These are phyloP conservation scores for Leccinum imitatum DNA, from an alignment of 768 basidiomycete genomes.

Conservation along the genomic window DNA sequence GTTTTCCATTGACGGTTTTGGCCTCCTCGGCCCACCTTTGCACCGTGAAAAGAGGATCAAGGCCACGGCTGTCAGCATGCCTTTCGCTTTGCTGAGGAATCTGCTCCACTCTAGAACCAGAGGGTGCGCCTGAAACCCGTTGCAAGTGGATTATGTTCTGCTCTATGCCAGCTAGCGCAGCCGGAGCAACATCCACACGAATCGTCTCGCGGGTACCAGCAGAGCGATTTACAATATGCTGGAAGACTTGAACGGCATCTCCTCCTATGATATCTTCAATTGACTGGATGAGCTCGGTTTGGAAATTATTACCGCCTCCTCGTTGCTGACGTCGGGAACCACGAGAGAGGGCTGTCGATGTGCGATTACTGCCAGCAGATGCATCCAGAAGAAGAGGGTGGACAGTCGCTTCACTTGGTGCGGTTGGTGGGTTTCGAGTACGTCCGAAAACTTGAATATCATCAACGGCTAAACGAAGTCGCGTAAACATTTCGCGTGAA, in stretches of 20 bases:
- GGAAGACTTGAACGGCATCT: conserved; percentile 79
- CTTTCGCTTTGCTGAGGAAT: conserved; percentile 45
- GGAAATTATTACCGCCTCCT: conserved; percentile 45
- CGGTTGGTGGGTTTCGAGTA: conserved; percentile 47
- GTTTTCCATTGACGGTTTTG: conserved; percentile 76
- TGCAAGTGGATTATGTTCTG: conserved; percentile 50
- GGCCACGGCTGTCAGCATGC: conserved; percentile 45
- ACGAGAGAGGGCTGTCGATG: conserved; percentile 45
- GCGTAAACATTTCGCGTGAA: background rate
- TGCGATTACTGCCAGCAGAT: conserved; percentile 44
- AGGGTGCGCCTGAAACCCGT: conserved; percentile 45
- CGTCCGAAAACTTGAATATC: conserved; percentile 65
- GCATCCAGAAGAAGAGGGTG: conserved; percentile 82
- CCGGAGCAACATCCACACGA: conserved; percentile 73
- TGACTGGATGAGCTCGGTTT: conserved; percentile 65
- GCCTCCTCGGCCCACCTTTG: conserved; percentile 91
- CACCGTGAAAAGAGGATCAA: conserved; percentile 76
- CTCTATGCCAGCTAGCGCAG: conserved; percentile 59
- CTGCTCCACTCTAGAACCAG: conserved; percentile 64
- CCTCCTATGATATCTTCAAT: conserved; percentile 82
- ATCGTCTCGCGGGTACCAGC: conserved; percentile 63
- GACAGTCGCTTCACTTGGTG: conserved; percentile 67
- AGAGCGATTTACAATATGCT: conserved; percentile 71
- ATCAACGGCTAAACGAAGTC: conserved; percentile 43
- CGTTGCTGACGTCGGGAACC: conserved; percentile 57